A percentile compares a stretch with the other conserved stretches of the same genome.
Conservation (phyloP, 768 basidiomycete genomes). For the Phlegmacium glaucopus region DNA sequence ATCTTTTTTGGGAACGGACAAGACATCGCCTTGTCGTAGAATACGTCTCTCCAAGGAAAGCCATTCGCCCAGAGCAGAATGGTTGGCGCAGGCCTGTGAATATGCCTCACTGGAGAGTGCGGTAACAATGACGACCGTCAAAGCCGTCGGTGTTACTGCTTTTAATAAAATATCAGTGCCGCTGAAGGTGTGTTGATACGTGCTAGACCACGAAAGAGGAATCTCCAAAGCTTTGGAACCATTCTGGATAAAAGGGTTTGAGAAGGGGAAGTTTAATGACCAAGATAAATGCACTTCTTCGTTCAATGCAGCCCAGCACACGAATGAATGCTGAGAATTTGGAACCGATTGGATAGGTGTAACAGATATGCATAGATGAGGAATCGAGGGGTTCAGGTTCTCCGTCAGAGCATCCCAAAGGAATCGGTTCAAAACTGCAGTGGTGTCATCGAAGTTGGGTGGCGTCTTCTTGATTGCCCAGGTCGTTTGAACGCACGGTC, state of each 20-base stretch:
- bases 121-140: constrained; percentile 51
- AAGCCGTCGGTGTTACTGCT: constrained; percentile 5
- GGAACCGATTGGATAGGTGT: constrained; percentile 3
- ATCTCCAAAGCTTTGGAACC: constrained; percentile 31
- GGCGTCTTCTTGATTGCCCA: constrained; percentile 9
- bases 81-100: constrained; percentile 31
- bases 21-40: constrained; percentile 45
- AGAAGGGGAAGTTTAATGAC: background rate
- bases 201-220: constrained; percentile 36
- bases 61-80: constrained; percentile 38
- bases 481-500: constrained; percentile 2
- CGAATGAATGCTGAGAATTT: constrained; percentile 13
- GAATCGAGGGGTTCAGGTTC: background rate
- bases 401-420: constrained; percentile 13
- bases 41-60: constrained; percentile 40
- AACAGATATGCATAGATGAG: constrained; percentile 12
- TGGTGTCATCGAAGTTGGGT: background rate
- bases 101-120: constrained; percentile 52
- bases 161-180: constrained; percentile 9
- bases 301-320: constrained; percentile 32
- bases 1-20: constrained; percentile 13
- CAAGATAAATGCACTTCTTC: constrained; percentile 30
- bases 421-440: constrained; percentile 7
- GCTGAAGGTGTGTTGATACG: constrained; percentile 9
- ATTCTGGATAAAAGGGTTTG: constrained; percentile 17